Evolutionary conservation across 2,329 filamentous ascomycete genomes (phyloP), one percentile per base, ranked within the genome.

Genomic region (Tolypocladium ovalisporum): DNA sequence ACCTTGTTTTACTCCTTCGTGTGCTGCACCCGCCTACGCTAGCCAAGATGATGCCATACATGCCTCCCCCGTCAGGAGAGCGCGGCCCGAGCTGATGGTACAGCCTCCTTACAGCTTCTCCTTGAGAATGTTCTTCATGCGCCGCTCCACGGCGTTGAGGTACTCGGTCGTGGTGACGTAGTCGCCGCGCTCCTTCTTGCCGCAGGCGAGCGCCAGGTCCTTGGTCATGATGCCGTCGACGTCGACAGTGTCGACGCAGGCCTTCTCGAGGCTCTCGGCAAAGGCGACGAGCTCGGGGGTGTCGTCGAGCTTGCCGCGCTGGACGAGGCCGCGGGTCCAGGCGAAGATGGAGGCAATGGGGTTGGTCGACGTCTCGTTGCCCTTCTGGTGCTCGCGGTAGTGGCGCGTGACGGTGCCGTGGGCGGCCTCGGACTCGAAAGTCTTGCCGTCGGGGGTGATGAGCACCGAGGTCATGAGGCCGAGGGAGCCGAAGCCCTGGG

Each of bases 361-460:
- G 85, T 99, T 97, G 65, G 94, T 99, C 51, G 91, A 96, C 57
- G 94, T 99, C 77, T 96, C 90, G 67, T 87, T 86, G 72, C 94
- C 94, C 82, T 97, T 97, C 78, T 97, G 94, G 83, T 97, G 89
- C 80, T 97, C 93, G 71, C 94, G 90, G 85, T 91, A 97, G 82
- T 97, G 94, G 69, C 94, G 90, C 56, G 94, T 99, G 64, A 99
- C 94, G 62, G 94, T 97, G 68, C 94, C 94, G 83, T 97, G 94
- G 64, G 94, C 94, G 62, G 94, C 94, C 81, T 97, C 94, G 59
- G 92, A 91, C 78, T 97, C 94, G 75, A 96, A 97, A 13, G 92
- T 95, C 79, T 94, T 90, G 73, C 94, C 94, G 74, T 96, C 90
- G 57, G 94, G 94, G 59, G 94, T 97, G 76, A 96, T 90, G 66